These are phyloP conservation scores for Macrocystidia cucumis DNA, from an alignment of 1,284 basidiomycete species.

Conservation along the genomic window DNA sequence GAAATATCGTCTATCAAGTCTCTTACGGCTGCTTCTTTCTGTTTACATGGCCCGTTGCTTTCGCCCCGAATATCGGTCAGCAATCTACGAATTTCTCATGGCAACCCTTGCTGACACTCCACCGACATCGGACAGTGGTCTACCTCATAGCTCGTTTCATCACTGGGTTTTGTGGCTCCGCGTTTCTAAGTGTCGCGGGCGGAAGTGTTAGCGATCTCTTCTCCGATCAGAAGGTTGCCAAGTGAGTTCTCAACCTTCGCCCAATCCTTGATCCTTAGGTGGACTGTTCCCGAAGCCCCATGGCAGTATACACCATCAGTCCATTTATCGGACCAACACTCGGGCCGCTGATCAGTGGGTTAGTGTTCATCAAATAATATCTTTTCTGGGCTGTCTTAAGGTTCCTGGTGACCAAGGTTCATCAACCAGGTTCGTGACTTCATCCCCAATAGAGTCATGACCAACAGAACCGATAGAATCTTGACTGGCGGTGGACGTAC, in stretches of 20 bases:
- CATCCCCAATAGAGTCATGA: background rate
- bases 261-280: slow-evolving; percentile 23
- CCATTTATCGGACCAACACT: slow-evolving; percentile 74
- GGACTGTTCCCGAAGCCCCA: slow-evolving; percentile 47
- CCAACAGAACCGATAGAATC: slow-evolving; percentile 29
- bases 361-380: slow-evolving; percentile 13
- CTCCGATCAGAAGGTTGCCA: slow-evolving; percentile 51
- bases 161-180: slow-evolving; percentile 61
- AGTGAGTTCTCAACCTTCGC: slow-evolving; percentile 31
- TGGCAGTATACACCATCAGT: slow-evolving; percentile 66
- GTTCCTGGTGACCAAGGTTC: slow-evolving; percentile 19
- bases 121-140: slow-evolving; percentile 40
- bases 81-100: slow-evolving; percentile 2
- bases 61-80: slow-evolving; percentile 51
- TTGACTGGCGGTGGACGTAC: slow-evolving; percentile 77
- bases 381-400: background rate
- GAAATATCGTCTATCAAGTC: slow-evolving; percentile 42
- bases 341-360: slow-evolving; percentile 60
- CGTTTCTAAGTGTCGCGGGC: slow-evolving; percentile 77
- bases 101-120: slow-evolving; percentile 9
- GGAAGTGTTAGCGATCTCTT: slow-evolving; percentile 78
- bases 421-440: slow-evolving; percentile 27
- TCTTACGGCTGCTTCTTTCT: slow-evolving; percentile 44
- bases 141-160: slow-evolving; percentile 67
- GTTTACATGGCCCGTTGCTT: slow-evolving; percentile 61